Evolutionary conservation across 306 rosid genomes (phyloP), one percentile per base, ranked within the genome.

Genomic region (Carpinus fangiana): DNA sequence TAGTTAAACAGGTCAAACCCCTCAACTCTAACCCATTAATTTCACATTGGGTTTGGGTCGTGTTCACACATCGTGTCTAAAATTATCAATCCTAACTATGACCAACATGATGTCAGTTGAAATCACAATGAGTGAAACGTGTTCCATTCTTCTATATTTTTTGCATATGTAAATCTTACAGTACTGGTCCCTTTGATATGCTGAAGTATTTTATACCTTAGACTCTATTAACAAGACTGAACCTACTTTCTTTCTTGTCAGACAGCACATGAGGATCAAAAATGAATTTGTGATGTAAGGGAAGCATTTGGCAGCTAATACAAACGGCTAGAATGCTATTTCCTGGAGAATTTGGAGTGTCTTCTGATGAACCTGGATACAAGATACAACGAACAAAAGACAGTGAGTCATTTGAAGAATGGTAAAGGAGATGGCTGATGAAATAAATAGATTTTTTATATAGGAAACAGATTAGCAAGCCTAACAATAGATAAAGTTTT

Each of bases 291-390:
- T 3, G 23, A 16, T 3, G 23, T 0, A 65, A 67, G 23, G 31
- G n/a, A 12, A 51, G 51, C n/a, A 73, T 13, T 46, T 54, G 34
- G 47, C 45, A 76, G 70, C 74, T 47, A 45, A 23, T 7, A 9
- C 56, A 59, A 46, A 36, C 20, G 50, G 75, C 84, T 79, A 87
- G 76, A 87, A 94, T 47, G 98, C 97, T 82, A 94, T 88, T 86
- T 94, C 97, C 72, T 92, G 88, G 50, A 92, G 94, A 60, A 92
- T 90, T 86, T 84, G 90, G 67, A 94, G 95, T 41, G 97, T 94
- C 88, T 94, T 92, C 74, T 83, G 85, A 90, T 94, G 97, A 77
- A 94, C 97, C 98, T 92, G 92, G 69, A 78, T 73, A 70, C 76
- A 83, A 51, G 72, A 79, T 41, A 73, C 68, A 82, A 48, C 73